Percentiles rank a stretch among this genome's conserved stretches.
These are phyloP conservation scores for Crithidia brevicula DNA, from an alignment of 208 protist species.

Conservation along the genomic window DNA sequence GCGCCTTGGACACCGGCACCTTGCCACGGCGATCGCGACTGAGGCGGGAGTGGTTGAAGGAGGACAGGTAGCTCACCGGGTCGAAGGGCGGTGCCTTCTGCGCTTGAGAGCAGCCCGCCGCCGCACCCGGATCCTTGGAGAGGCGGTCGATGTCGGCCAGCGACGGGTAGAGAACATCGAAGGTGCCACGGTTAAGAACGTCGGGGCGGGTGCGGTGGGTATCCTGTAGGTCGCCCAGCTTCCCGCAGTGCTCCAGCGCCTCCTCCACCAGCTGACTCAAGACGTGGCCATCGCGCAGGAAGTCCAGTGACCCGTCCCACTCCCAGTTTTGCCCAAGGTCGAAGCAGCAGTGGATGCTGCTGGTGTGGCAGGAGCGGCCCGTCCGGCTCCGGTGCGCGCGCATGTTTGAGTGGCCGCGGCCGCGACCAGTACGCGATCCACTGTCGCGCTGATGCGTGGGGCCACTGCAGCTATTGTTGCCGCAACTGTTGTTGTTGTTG, in stretches of 20 bases:
- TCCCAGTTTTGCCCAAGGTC: slow-evolving; percentile 35
- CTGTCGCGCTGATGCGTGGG: slow-evolving; percentile 11
- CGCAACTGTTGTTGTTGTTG: neutral
- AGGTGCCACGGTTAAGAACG: slow-evolving; percentile 19
- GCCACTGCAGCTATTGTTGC: neutral
- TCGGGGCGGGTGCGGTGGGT: slow-evolving; percentile 17
- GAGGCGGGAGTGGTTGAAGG: slow-evolving; percentile 19
- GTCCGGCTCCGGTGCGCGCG: slow-evolving; percentile 5
- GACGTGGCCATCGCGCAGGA: slow-evolving; percentile 47
- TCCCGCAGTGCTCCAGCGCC: slow-evolving; percentile 35
- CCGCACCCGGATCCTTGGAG: neutral
- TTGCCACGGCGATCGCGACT: slow-evolving; percentile 14
- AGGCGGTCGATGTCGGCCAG: slow-evolving; percentile 37
- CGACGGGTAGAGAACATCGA: slow-evolving; percentile 42
- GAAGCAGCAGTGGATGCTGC: slow-evolving; percentile 21
- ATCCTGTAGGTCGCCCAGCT: slow-evolving; percentile 25
- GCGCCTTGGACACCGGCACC: slow-evolving; percentile 12
- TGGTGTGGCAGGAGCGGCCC: neutral
- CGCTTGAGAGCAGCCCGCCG: neutral
- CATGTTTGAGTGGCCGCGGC: neutral
- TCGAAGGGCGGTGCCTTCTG: neutral
- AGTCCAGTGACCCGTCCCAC: slow-evolving; percentile 47
- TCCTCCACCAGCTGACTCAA: slow-evolving; percentile 40
- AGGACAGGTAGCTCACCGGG: slow-evolving; percentile 20
- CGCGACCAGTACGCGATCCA: neutral